Conservation (phyloP, 2,329 filamentous ascomycete species). For the Stachybotrys chartarum region DNA sequence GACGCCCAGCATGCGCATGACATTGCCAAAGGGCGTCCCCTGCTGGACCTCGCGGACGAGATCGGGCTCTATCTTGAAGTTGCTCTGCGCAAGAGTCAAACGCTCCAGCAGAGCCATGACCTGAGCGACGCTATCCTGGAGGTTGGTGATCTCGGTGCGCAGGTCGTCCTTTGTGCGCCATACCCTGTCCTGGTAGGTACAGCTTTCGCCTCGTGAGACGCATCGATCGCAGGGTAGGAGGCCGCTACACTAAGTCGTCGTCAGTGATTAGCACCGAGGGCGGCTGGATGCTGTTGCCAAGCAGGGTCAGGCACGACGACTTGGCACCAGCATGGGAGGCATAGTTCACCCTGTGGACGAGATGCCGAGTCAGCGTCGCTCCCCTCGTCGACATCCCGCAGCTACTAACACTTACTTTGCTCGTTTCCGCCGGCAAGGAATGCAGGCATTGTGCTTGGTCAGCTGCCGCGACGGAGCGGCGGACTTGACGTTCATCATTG, state of each 20-base stretch:
- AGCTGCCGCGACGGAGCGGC: neutral
- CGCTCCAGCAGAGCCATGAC: neutral
- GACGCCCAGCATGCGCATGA: slow-evolving; percentile 1
- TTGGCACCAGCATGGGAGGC: too few relatives aligned
- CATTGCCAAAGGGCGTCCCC: neutral
- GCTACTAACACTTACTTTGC: neutral
- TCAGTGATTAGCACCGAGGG: neutral
- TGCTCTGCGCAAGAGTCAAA: neutral
- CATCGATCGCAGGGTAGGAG: neutral
- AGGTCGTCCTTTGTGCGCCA: slow-evolving; percentile 3
- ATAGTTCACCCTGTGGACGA: too few relatives aligned
- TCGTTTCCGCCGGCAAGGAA: slow-evolving; percentile 1
- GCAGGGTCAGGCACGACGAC: neutral
- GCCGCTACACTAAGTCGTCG: neutral
- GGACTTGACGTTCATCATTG: neutral
- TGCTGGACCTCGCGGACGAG: neutral
- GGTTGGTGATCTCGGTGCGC: slow-evolving; percentile 1
- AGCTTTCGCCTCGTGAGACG: neutral
- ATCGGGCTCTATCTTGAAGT: neutral
- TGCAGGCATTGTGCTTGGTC: neutral
- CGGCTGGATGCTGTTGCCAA: neutral
- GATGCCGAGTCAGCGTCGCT: too few relatives aligned
- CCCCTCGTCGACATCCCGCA: neutral
- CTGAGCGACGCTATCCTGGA: slow-evolving; percentile 1
- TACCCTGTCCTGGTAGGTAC: slow-evolving; percentile 2